Base-by-base conservation (phyloP, 192 early-diverging fungal species). In the Martensiomyces pterosporus region DNA sequence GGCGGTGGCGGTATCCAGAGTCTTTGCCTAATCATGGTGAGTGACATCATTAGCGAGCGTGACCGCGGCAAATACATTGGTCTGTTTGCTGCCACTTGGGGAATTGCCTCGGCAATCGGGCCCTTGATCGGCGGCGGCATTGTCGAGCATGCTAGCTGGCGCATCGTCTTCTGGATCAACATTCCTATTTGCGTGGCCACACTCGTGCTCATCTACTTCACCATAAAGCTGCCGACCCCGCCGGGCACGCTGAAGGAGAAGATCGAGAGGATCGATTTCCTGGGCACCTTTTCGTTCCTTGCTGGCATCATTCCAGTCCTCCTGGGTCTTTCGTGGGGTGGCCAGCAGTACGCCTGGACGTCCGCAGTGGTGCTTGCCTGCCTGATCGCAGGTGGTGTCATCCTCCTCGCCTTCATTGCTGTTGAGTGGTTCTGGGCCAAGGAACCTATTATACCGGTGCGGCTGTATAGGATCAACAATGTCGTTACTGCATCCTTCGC, bases 241-340 rank as follows among this genome's bases (percentile, higher is more conserved):
- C 15, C 18, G 9, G 38, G 47, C 33, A 43, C 16, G 0, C 29
- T 46, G 35, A 33, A 25, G 32, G 47, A 51, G 10, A 83, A 86
- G 47, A 17, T 84, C 13, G 15, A 49, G 7, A 53, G 75, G 12
- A 63, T 88, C 39, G 86, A 86, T 57, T 83, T 58, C 43, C 42
- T 79, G 19, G 85, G 85, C 24, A 60, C 63, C 21, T 12, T 60
- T n/a, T 13, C 78, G 1, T 51, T 86, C 17, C 45, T 80, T 27
- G 33, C 52, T 24, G 64, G 76, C 16, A 76, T 79, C 29, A 45
- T 76, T 13, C 60, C 61, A 15, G 45, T 92, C 38, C 63, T 89
- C 10, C 50, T 84, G 13, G 85, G 85, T 0, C 64, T 83, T 18
- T 72, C 82, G 25, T 78, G 81, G 55, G 89, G 87, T 38, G 89